Conservation (phyloP, 306 rosid genomes). For the Citrullus colocynthis region DNA sequence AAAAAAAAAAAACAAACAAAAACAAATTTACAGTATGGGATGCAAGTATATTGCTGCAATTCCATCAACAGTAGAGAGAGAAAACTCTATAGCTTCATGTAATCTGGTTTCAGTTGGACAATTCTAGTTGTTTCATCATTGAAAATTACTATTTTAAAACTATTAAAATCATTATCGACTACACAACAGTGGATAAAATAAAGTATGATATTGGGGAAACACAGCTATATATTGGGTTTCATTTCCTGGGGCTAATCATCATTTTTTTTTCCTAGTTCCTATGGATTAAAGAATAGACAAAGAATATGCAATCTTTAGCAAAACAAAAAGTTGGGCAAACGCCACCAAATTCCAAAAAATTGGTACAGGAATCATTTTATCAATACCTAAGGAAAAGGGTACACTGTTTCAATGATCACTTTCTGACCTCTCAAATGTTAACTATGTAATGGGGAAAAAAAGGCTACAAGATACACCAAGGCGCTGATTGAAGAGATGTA, state of each 20-base stretch:
- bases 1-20: no score
- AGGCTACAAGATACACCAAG: not conserved
- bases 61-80: not conserved
- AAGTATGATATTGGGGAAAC: not conserved
- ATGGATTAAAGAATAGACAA: not conserved
- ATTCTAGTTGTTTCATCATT: not conserved
- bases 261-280: not conserved
- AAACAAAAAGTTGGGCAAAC: not conserved
- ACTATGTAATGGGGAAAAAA: not conserved
- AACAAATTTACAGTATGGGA: not conserved
- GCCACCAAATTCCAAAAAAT: not conserved
- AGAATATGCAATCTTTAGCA: not conserved
- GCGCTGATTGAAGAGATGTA: not conserved
- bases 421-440: not conserved
- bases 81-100: not conserved
- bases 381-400: not conserved
- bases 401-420: not conserved
- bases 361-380: not conserved
- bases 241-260: not conserved
- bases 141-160: not conserved
- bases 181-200: not conserved
- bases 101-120: not conserved
- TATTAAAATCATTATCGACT: not conserved
- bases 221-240: not conserved
- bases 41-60: not conserved